These are phyloP conservation scores for Pleurotus salmoneostramineus DNA, from an alignment of 768 basidiomycete species.

Conservation along the genomic window DNA sequence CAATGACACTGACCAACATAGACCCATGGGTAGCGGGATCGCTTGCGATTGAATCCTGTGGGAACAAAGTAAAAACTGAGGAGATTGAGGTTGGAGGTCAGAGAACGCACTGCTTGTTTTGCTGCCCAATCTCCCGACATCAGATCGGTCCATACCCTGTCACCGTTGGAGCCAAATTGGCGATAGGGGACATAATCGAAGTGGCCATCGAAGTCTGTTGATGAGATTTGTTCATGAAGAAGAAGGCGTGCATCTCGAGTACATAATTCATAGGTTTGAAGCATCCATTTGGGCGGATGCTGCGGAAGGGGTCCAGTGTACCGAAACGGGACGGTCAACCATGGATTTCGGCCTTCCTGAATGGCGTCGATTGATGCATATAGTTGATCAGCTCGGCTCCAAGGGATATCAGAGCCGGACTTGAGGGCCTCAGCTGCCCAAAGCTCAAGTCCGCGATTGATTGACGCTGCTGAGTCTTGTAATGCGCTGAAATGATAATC, in stretches of 20 bases:
- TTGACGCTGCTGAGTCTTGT: conserved; percentile 17
- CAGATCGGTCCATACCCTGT: conserved; percentile 21
- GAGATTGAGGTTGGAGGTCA: background rate
- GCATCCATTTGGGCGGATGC: conserved; percentile 24
- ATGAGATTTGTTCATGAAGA: conserved; percentile 18
- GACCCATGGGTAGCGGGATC: conserved; percentile 22
- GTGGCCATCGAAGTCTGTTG: conserved; percentile 15
- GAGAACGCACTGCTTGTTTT: conserved; percentile 24
- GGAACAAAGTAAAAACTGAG: background rate
- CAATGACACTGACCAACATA: conserved; percentile 25
- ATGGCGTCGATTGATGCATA: conserved; percentile 20
- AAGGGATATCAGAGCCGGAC: conserved; percentile 12
- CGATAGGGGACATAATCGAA: conserved; percentile 19
- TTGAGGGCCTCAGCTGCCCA: conserved; percentile 19
- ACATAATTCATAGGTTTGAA: conserved; percentile 18
- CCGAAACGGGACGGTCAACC: conserved; percentile 14
- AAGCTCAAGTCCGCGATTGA: conserved; percentile 18
- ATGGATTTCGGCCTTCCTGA: conserved; percentile 17
- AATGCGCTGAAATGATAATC: conserved; percentile 20
- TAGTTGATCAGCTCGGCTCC: conserved; percentile 16
- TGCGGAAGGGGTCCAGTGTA: conserved; percentile 17
- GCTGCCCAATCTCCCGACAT: conserved; percentile 34
- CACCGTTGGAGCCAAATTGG: conserved; percentile 15
- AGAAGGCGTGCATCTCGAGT: conserved; percentile 14
- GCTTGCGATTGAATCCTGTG: conserved; percentile 24